These are phyloP conservation scores for Lyophyllum shimeji DNA, from an alignment of 768 basidiomycete species.

Conservation along the genomic window DNA sequence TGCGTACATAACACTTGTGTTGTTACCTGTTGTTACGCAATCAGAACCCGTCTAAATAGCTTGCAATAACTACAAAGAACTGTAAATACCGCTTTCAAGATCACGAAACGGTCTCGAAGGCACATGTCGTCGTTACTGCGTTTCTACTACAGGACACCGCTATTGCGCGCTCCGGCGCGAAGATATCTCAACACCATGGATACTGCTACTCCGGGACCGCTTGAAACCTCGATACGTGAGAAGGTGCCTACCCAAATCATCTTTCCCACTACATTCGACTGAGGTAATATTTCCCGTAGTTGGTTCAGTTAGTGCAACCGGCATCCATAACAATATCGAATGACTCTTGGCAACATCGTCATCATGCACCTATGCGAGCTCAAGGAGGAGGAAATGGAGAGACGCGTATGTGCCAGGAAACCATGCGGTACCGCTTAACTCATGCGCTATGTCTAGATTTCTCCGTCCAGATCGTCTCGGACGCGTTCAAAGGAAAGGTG, in stretches of 20 bases:
- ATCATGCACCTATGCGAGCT: constrained; percentile 80
- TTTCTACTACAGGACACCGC: constrained; percentile 11
- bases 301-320: constrained; percentile 62
- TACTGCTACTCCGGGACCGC: constrained; percentile 38
- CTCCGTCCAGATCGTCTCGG: constrained; percentile 70
- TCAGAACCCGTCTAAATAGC: no score
- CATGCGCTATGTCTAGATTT: constrained; percentile 62
- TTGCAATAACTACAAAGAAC: background rate
- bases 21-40: no score
- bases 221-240: constrained; percentile 59
- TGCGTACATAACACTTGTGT: no score
- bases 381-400: constrained; percentile 68
- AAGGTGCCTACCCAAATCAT: constrained; percentile 41
- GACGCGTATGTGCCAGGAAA: constrained; percentile 62
- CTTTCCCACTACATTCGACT: constrained; percentile 16
- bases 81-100: background rate
- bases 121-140: constrained; percentile 18
- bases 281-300: constrained; percentile 38
- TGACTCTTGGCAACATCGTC: constrained; percentile 83
- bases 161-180: constrained; percentile 1
- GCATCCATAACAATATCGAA: constrained; percentile 67
- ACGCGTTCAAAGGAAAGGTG: constrained; percentile 75
- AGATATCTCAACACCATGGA: constrained; percentile 20
- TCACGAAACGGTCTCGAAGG: constrained; percentile 3
- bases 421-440: background rate